Conservation (phyloP, 805 yeast genomes). For the Ogataea glucozyma region DNA sequence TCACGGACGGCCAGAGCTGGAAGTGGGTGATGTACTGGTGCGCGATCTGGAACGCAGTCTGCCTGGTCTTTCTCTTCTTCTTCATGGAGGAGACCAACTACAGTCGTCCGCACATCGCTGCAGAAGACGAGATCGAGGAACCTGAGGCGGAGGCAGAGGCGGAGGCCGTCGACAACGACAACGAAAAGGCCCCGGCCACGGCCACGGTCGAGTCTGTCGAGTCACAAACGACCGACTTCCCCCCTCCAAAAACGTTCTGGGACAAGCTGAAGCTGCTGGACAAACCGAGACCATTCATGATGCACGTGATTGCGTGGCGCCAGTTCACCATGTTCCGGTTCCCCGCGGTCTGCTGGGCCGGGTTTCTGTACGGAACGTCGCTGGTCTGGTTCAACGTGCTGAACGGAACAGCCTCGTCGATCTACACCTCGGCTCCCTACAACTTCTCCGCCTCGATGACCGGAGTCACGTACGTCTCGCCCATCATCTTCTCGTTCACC, state of each 20-base stretch:
- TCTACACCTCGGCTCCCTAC: slow-evolving; percentile 48
- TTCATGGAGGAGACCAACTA: slow-evolving; percentile 58
- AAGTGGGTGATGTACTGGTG: slow-evolving; percentile 52
- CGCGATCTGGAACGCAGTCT: slow-evolving; percentile 46
- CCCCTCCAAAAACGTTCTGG: slow-evolving; percentile 39
- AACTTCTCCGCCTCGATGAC: slow-evolving; percentile 45
- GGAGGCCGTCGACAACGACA: slow-evolving; percentile 7
- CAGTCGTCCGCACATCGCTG: slow-evolving; percentile 33
- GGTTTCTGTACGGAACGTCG: slow-evolving; percentile 50
- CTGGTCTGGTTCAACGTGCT: slow-evolving; percentile 48
- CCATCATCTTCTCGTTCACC: slow-evolving; percentile 46
- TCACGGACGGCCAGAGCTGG: slow-evolving; percentile 50
- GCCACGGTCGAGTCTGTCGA: slow-evolving; percentile 11
- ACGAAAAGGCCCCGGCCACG: slow-evolving; percentile 1
- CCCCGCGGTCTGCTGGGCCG: slow-evolving; percentile 60
- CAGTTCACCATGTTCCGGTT: slow-evolving; percentile 43
- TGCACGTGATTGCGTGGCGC: slow-evolving; percentile 29
- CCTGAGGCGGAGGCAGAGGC: slow-evolving; percentile 22
- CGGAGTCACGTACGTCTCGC: slow-evolving; percentile 54
- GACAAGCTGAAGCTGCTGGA: slow-evolving; percentile 43
- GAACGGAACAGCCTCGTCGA: slow-evolving; percentile 48
- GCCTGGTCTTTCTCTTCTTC: slow-evolving; percentile 40
- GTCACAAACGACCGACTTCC: slow-evolving; percentile 15
- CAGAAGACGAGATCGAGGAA: slow-evolving; percentile 26
- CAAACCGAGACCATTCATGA: slow-evolving; percentile 36